phyloP scores from a whole-genome alignment of 305 asterid genomes.

The Plantago lanceolata region DNA sequence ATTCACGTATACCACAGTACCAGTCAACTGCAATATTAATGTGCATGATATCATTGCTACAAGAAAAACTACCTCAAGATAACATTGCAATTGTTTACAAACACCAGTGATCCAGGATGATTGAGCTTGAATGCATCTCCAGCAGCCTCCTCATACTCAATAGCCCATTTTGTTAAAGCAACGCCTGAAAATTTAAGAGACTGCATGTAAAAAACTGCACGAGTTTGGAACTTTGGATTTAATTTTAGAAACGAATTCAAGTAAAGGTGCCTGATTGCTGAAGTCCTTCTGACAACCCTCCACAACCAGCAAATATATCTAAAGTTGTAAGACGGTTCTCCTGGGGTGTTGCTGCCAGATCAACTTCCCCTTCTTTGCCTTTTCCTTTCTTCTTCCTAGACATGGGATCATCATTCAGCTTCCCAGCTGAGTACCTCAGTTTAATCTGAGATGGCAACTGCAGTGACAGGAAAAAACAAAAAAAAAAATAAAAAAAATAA shows the following conservation, averaged over 20 bases:
- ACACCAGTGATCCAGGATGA: constrained; percentile 70
- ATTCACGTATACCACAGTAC: constrained; percentile 5
- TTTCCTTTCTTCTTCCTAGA: constrained; percentile 75
- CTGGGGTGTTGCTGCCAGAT: constrained; percentile 30
- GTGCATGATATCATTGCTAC: neutral
- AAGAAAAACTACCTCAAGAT: constrained; percentile 58
- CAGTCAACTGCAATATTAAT: constrained; percentile 14
- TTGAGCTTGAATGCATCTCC: constrained; percentile 92
- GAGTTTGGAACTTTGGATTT: neutral
- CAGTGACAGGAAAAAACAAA: constrained; percentile 27
- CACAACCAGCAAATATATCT: constrained; percentile 95
- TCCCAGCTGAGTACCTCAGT: constrained; percentile 44
- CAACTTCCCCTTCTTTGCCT: constrained; percentile 72
- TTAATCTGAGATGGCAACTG: constrained; percentile 74
- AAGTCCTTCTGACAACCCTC: constrained; percentile 90
- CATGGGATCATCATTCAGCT: constrained; percentile 35
- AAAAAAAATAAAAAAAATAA: neutral
- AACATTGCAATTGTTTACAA: constrained; percentile 82
- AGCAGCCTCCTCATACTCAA: constrained; percentile 88
- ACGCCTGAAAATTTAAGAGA: constrained; percentile 44
- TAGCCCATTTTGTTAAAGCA: constrained; percentile 84
- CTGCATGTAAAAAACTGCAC: neutral
- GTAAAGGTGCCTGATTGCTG: constrained; percentile 54
- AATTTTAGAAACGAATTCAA: constrained; percentile 16
- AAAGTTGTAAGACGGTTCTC: constrained; percentile 52